Evolutionary conservation across 2,329 filamentous ascomycete genomes (phyloP), one percentile per base, ranked within the genome.

Genomic region (Penicillium frequentans): DNA sequence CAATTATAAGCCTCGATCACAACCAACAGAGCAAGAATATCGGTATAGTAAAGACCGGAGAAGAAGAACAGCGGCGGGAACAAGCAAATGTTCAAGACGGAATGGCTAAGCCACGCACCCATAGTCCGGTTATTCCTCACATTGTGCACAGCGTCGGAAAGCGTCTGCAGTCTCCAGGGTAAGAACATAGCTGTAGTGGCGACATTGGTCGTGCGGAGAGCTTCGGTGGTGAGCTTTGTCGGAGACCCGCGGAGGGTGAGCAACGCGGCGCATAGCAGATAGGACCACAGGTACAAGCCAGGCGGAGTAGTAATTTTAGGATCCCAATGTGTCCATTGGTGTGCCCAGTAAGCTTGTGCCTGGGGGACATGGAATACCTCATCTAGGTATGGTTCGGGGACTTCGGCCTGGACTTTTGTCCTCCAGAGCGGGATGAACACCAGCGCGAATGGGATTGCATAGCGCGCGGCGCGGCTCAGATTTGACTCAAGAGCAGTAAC

Each of bases 21-120:
- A 1, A 86, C 82, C 8, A 90, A 79, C 0, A 92, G 90, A 0
- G 93, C 96, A 50, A 90, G 81, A 3, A 97, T 84, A 73, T 99
- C 95, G 0, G 95, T 99, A 73, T 99, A 99, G 74, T 96, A 99
- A 8, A 99, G 79, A 0, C 86, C 92, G 0, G 91, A 95, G 75
- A 99, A 99, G 82, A 99, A 99, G 81, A 96, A 97, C 0, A 99
- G 73, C 0, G 93, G 85, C 0, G 95, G 95, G 60, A 98, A 97
- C 0, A 96, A 79, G 19, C 86, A 86, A 42, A 96, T 84, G 64
- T 97, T 96, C 63, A 95, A 69, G 3, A 88, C 89, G 1, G 70
- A 72, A 63, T 75, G 73, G 57, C 70, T 74, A 46, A 76, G 49
- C 65, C 71, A 72, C 16, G 73, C 68, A 49, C 66, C 61, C 53